phyloP scores from a whole-genome alignment of 2,329 filamentous ascomycete genomes.

The Neofusicoccum cordaticola region DNA sequence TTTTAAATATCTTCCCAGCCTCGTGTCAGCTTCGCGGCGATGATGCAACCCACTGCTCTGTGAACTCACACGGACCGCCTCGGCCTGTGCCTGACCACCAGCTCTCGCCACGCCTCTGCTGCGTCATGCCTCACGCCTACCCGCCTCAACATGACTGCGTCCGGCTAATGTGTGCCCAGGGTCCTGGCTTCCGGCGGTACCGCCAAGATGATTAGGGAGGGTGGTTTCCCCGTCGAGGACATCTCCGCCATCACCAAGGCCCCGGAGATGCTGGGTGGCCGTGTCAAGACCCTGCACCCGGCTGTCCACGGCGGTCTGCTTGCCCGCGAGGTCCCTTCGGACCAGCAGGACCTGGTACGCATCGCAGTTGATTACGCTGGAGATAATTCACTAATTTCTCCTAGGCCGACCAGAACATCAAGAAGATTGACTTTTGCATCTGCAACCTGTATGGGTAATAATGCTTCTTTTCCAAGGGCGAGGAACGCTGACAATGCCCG shows the following conservation, averaged over 20 bases:
- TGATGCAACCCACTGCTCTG: background rate
- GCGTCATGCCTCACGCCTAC: background rate
- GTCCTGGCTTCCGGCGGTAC: slow-evolving; percentile 94
- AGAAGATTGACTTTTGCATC: slow-evolving; percentile 50
- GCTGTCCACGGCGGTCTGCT: slow-evolving; percentile 83
- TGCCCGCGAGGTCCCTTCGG: slow-evolving; percentile 87
- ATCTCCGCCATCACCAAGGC: slow-evolving; percentile 93
- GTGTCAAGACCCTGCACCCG: slow-evolving; percentile 94
- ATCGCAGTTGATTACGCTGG: no score
- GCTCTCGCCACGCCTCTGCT: background rate
- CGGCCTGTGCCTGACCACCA: background rate
- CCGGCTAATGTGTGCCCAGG: slow-evolving; percentile 21
- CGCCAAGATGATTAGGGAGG: slow-evolving; percentile 93
- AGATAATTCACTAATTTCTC: background rate
- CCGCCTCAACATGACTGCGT: background rate
- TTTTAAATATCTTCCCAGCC: background rate
- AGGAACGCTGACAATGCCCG: background rate
- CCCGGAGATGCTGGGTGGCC: slow-evolving; percentile 91
- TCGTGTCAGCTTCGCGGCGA: background rate
- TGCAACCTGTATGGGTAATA: slow-evolving; percentile 68
- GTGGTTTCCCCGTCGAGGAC: slow-evolving; percentile 94
- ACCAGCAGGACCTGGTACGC: slow-evolving; percentile 83
- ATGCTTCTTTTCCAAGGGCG: background rate
- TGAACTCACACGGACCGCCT: background rate
- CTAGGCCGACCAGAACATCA: slow-evolving; percentile 43